Evolutionary conservation across 371 early-diverging fungal species (phyloP), one percentile per base, ranked within the genome.

Genomic region (Rhizopus sp.): DNA sequence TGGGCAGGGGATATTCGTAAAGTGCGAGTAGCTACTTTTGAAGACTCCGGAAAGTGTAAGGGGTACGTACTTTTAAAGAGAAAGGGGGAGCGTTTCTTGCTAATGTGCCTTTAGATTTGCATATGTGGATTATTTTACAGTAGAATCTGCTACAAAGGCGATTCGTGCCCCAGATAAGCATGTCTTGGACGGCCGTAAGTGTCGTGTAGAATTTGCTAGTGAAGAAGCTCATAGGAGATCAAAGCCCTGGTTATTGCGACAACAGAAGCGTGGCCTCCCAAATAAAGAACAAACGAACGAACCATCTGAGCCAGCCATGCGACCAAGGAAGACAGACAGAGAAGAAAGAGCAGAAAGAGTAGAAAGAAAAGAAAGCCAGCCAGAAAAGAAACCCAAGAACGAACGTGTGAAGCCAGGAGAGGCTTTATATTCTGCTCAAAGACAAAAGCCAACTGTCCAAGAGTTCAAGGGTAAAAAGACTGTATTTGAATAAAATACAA

Each of bases 1-100:
- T 75, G 74, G 60, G 88, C 73, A 49, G 91, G 89, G 32, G 75
- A 82, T 58, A 79, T 91, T 17, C 74, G 80, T 7, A 85, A 86
- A 41, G 85, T 90, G 8, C 77, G 89, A 35, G 56, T 90, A 50
- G 85, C 85, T 4, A 88, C 90, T 0, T 90, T 90, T 60, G 84
- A 89, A 62, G 91, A 90, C 63, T 75, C 82, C 30, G 86, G 86
- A 51, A 87, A 88, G 63, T 87, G 88, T 76, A 88, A 88, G 73
- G 90, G 90, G 79, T 85, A 80, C 65, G 10, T n/a, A 1, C 10
- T 13, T 16, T 9, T 53, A 12, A 32, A 37, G 35, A 37, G 13
- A 52, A 49, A 32, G 32, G 15, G 15, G 41, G 15, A 8, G 12
- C 8, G 4, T 41, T 13, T 17, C 12, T 58, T 7, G 30, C 46